Conservation (phyloP, 2,329 filamentous ascomycete genomes). For the Colletotrichum karsti region DNA sequence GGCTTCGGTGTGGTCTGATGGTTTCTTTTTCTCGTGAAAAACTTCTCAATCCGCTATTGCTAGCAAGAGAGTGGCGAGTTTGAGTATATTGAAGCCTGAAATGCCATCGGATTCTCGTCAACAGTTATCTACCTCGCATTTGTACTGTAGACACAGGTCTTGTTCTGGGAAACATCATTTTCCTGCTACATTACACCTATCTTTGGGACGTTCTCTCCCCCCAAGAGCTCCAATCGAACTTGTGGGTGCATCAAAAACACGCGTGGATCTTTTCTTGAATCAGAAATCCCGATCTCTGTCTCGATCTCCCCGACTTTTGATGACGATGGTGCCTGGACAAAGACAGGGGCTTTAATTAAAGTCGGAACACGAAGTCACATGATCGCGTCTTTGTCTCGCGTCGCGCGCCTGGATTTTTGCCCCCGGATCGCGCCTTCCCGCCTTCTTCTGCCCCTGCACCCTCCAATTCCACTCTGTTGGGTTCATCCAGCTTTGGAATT, state of each 20-base stretch:
- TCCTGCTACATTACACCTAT: no score
- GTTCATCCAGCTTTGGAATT: not conserved
- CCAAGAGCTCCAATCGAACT: no score
- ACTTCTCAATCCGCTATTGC: not conserved
- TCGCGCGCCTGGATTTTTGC: constrained; percentile 28
- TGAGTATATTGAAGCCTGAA: no score
- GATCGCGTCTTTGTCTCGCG: constrained; percentile 46
- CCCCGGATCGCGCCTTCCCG: constrained; percentile 5
- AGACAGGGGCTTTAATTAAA: not conserved
- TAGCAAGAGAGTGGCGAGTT: not conserved
- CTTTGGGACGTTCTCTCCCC: no score
- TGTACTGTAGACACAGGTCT: no score
- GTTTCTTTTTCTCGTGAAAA: not conserved
- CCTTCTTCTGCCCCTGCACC: not conserved
- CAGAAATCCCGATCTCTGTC: constrained; percentile 4
- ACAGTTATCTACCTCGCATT: no score
- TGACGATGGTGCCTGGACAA: constrained; percentile 15
- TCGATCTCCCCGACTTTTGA: not conserved
- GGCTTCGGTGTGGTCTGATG: not conserved
- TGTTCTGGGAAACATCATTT: no score
- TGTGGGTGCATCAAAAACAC: not conserved
- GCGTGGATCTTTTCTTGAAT: no score
- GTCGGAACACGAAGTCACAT: constrained; percentile 35
- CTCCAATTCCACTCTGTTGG: not conserved
- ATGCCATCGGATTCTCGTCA: no score